Conservation (phyloP, 2,329 filamentous ascomycete genomes). For the Stachybotrys elegans region DNA sequence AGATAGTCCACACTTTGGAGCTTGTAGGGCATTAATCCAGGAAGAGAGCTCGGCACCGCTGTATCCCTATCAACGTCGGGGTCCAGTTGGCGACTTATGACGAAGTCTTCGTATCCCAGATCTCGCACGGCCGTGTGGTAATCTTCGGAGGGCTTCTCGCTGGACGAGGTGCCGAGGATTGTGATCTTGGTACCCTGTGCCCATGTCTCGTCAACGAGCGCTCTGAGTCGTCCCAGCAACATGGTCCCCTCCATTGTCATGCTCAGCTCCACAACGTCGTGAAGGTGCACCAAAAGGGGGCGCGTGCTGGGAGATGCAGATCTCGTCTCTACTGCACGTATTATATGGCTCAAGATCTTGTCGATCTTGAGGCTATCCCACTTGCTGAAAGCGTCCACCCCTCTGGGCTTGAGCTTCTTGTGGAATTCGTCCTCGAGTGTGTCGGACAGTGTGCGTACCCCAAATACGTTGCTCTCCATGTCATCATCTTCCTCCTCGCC, state of each 20-base stretch:
- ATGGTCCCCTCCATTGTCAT: constrained; percentile 62
- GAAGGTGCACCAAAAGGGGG: constrained; percentile 68
- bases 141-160: constrained; percentile 40
- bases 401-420: constrained; percentile 31
- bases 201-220: constrained; percentile 67
- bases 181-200: constrained; percentile 66
- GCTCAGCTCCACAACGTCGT: constrained; percentile 75
- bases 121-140: constrained; percentile 34
- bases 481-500: constrained; percentile 29
- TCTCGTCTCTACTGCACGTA: constrained; percentile 39
- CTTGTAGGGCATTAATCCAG: constrained; percentile 6
- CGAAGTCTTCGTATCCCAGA: constrained; percentile 35
- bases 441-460: constrained; percentile 19
- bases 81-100: constrained; percentile 30
- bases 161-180: constrained; percentile 72
- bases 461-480: constrained; percentile 24
- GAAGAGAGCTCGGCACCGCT: background rate
- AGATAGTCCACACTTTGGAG: constrained; percentile 34
- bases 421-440: constrained; percentile 39
- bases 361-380: constrained; percentile 61
- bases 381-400: constrained; percentile 33
- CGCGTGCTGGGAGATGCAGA: constrained; percentile 22
- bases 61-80: constrained; percentile 18
- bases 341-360: constrained; percentile 51
- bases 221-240: constrained; percentile 66